phyloP scores from a whole-genome alignment of 495 filamentous ascomycete species.

The Hyaloscypha finlandica region DNA sequence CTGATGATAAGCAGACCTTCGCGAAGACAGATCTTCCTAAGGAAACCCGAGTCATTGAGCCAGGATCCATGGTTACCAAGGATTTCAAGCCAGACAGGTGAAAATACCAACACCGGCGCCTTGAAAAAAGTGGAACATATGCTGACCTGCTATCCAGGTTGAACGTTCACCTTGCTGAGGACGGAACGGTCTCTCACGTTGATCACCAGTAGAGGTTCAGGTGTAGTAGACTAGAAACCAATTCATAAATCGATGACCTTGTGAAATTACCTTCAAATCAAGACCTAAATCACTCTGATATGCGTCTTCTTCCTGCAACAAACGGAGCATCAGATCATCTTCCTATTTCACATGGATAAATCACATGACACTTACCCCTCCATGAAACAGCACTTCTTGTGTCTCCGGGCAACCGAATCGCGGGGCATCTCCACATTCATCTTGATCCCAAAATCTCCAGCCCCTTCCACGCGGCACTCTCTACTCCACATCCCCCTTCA shows the following conservation, averaged over 20 bases:
- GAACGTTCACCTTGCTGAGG: constrained; percentile 71
- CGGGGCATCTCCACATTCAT: constrained; percentile 21
- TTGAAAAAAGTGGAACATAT: background rate
- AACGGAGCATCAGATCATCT: no score
- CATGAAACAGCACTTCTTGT: constrained; percentile 10
- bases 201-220: constrained; percentile 48
- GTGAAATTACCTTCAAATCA: no score
- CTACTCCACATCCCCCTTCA: background rate
- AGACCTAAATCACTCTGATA: no score
- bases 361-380: constrained; percentile 20
- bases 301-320: no score
- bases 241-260: background rate
- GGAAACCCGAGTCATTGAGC: constrained; percentile 65
- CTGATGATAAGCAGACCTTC: constrained; percentile 56
- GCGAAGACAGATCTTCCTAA: constrained; percentile 74
- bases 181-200: constrained; percentile 75
- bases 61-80: constrained; percentile 60
- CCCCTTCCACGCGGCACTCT: background rate
- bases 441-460: background rate
- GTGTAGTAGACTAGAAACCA: background rate
- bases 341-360: background rate
- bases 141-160: constrained; percentile 47
- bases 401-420: constrained; percentile 19
- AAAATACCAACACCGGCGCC: constrained; percentile 21
- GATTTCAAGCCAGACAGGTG: constrained; percentile 63